A percentile compares a stretch with the other conserved stretches of the same genome.
phyloP scores from a whole-genome alignment of 148 eudicot species.

The Suaeda aralocaspica region DNA sequence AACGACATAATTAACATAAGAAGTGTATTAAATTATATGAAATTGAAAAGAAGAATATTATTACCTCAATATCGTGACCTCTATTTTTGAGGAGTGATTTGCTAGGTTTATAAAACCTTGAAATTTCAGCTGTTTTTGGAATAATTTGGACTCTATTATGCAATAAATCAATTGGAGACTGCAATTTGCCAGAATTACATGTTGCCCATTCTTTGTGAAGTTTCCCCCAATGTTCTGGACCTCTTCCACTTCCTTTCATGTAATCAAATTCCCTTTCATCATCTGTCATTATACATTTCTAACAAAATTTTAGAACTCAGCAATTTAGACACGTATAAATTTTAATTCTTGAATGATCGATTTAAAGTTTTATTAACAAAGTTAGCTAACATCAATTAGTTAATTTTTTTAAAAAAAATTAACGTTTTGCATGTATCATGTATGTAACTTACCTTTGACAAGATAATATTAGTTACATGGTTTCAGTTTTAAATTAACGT shows the following conservation, averaged over 20 bases:
- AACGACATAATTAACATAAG: too few relatives aligned
- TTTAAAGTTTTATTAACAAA: too few relatives aligned
- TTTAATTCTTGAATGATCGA: too few relatives aligned
- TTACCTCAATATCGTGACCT: constrained; percentile 51
- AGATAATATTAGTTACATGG: too few relatives aligned
- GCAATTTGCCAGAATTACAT: constrained; percentile 28
- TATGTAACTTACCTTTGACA: too few relatives aligned
- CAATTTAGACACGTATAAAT: too few relatives aligned
- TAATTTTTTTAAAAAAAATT: too few relatives aligned
- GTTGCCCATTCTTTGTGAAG: constrained; percentile 45
- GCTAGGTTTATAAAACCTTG: constrained; percentile 27
- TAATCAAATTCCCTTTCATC: constrained; percentile 37
- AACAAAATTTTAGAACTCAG: background rate
- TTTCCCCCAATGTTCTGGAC: constrained; percentile 57
- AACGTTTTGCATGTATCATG: too few relatives aligned
- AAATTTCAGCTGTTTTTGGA: constrained; percentile 15
- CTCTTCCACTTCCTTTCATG: constrained; percentile 29
- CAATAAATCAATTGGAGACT: constrained; percentile 60
- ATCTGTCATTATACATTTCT: background rate
- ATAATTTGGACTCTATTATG: constrained; percentile 24
- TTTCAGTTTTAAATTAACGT: too few relatives aligned
- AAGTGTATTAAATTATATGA: too few relatives aligned
- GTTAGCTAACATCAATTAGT: too few relatives aligned
- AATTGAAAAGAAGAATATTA: too few relatives aligned
- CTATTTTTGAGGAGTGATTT: constrained; percentile 43